Evolutionary conservation across 441 rosid species (phyloP), one percentile per base, ranked within the genome.

Genomic region (Aleurites moluccanus): DNA sequence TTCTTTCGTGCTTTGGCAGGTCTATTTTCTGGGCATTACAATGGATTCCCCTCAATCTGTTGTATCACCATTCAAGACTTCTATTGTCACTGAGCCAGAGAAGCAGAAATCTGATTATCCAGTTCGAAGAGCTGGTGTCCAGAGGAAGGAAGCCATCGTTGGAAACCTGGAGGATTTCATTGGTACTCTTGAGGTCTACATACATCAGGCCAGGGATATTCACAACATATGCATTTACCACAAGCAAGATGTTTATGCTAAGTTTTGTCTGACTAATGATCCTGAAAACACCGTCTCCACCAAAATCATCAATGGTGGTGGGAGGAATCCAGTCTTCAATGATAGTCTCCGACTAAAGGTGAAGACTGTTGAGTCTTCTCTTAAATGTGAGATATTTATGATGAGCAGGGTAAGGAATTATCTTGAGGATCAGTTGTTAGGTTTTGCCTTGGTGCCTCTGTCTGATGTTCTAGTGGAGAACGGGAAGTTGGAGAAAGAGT

Each of bases 211-310:
- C n/a, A 87, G 99, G 79, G 99, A 96, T 79, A 93, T 96, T 72
- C 99, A 96, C 0, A 96, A 96, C 91, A 90, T 96, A 79, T 96
- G 99, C 90, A 96, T 96, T 83, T 96, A 96, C 89, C 99, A 96
- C 82, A 96, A 96, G 87, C 99, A 96, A 86, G 99, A 96, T 81
- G 99, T 96, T 74, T 96, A 96, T 84, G 98, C 98, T 59, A 96
- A 91, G 92, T 85, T 93, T 82, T 92, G 96, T 80, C 84, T 96
- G 67, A 93, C 97, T 38, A 86, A 87, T 76, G 91, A 93, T 72
- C 99, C 98, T 15, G 93, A 91, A 64, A 86, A 73, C 82, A 75
- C 89, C 1, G 92, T 86, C 53, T 86, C 99, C 47, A 88, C 99
- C 85, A 94, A 90, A 67, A 96, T 83, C 86, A 93, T 96, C 80